Conservation (phyloP, 1,284 basidiomycete genomes). For the Puccinia novopanici region DNA sequence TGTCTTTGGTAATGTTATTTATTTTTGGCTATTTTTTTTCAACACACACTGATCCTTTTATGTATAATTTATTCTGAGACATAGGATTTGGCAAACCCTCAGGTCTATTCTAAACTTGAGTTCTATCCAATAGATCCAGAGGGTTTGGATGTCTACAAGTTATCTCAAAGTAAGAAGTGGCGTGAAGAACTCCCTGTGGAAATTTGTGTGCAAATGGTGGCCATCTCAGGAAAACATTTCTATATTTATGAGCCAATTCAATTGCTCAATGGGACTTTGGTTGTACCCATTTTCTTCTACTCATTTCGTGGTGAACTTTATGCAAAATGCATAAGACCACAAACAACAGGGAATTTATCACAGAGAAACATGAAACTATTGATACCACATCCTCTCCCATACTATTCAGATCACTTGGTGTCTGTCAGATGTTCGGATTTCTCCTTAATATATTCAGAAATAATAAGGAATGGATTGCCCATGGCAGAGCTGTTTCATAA, state of each 20-base stretch:
- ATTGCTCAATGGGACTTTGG: neutral
- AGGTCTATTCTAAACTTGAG: too few species aligned
- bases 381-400: neutral
- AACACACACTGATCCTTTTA: too few species aligned
- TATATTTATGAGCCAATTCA: conserved; percentile 5
- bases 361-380: too few species aligned
- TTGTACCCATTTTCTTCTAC: conserved; percentile 4
- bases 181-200: neutral
- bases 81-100: too few species aligned
- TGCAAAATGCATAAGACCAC: neutral
- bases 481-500: too few species aligned
- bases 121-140: neutral
- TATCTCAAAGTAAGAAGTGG: conserved; percentile 16
- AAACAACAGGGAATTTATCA: neutral
- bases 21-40: too few species aligned
- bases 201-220: neutral
- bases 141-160: conserved; percentile 1
- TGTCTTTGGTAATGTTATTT: too few species aligned
- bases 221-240: neutral
- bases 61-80: too few species aligned
- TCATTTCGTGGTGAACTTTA: neutral
- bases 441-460: neutral
- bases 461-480: neutral
- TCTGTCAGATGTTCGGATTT: neutral
- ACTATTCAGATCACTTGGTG: neutral